Conservation (phyloP, 78 protist genomes). For the Anaeramoeba flamelloides region DNA sequence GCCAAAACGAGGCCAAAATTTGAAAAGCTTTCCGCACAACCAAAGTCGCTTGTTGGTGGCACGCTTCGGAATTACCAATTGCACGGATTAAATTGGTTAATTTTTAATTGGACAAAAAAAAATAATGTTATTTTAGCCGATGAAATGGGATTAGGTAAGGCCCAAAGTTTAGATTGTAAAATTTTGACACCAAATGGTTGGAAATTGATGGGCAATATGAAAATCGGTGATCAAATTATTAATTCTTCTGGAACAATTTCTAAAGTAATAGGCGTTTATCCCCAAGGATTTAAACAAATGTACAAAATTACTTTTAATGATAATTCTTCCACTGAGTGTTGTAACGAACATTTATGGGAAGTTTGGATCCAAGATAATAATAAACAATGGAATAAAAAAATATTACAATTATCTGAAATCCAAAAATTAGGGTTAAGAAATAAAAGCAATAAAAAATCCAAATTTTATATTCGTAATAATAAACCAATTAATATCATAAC, state of each 20-base stretch:
- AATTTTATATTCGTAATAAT: too few species aligned
- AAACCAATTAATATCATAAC: too few species aligned
- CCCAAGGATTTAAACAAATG: not conserved
- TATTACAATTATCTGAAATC: too few species aligned
- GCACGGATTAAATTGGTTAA: not conserved
- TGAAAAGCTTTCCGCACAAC: not conserved
- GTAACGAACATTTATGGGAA: not conserved
- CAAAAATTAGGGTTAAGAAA: too few species aligned
- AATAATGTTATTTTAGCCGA: not conserved
- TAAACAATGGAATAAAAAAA: too few species aligned
- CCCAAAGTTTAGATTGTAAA: not conserved
- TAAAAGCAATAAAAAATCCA: too few species aligned
- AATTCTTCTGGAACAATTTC: not conserved
- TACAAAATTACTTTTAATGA: not conserved
- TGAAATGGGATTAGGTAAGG: constrained; percentile 1
- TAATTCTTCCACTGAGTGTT: not conserved
- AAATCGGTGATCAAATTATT: not conserved
- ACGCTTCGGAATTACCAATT: not conserved
- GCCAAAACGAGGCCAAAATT: not conserved
- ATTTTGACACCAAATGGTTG: not conserved
- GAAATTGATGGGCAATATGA: not conserved
- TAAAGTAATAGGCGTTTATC: not conserved
- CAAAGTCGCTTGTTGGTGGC: not conserved
- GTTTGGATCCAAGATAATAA: too few species aligned
- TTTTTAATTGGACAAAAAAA: not conserved